These are phyloP conservation scores for Nothophoma quercina DNA, from an alignment of 2,329 filamentous ascomycete genomes.

Conservation along the genomic window DNA sequence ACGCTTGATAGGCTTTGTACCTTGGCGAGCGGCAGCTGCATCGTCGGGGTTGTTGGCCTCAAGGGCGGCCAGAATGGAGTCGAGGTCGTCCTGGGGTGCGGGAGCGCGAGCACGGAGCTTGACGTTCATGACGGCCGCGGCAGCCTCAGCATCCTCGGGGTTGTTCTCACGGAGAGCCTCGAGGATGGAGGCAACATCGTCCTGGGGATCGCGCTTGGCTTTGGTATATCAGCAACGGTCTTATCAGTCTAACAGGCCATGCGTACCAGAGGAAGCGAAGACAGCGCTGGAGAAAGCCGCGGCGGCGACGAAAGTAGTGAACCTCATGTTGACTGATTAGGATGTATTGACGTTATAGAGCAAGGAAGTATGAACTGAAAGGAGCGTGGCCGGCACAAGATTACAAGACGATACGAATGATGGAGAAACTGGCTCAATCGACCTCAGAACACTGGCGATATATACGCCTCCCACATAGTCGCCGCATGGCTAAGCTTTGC, in stretches of 20 bases:
- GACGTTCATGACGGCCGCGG: conserved; percentile 34
- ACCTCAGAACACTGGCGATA: conserved; percentile 16
- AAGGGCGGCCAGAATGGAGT: conserved; percentile 33
- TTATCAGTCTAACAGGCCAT: background rate
- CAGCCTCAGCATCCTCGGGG: conserved; percentile 37
- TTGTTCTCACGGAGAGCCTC: conserved; percentile 39
- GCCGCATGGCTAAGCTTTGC: conserved; percentile 20
- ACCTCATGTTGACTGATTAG: conserved; percentile 37
- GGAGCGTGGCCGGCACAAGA: conserved; percentile 41
- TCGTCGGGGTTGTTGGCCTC: conserved; percentile 35
- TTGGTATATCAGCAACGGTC: conserved; percentile 3
- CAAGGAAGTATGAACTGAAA: conserved; percentile 18
- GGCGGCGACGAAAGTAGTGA: conserved; percentile 35
- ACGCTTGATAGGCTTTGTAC: conserved; percentile 19
- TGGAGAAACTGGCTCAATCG: conserved; percentile 17
- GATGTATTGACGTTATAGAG: background rate
- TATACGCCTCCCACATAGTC: conserved; percentile 21
- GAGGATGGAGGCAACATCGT: conserved; percentile 38
- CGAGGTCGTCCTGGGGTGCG: conserved; percentile 30
- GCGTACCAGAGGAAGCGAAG: conserved; percentile 33
- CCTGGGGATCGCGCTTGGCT: conserved; percentile 26
- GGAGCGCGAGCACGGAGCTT: conserved; percentile 32
- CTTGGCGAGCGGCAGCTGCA: conserved; percentile 29
- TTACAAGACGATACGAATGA: conserved; percentile 27
- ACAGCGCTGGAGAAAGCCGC: conserved; percentile 37